Evolutionary conservation across 495 filamentous ascomycete species (phyloP).

Genomic region (Tricharina praecox): DNA sequence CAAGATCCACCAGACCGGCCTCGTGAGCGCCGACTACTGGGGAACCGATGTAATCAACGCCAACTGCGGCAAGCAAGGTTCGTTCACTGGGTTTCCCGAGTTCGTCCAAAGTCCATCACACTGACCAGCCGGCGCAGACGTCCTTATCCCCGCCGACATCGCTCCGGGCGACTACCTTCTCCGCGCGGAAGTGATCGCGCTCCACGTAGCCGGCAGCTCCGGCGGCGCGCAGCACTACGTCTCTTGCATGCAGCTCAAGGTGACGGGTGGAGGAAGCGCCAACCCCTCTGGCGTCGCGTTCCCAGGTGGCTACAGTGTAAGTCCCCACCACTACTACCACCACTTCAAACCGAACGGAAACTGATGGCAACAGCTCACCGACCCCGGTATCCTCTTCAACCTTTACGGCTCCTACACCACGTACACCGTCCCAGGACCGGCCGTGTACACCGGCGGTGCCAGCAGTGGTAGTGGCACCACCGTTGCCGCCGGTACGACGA

Average conservation of each 20-base stretch:
- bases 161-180: conserved; percentile 37
- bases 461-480: background rate
- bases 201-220: conserved; percentile 30
- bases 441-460: conserved; percentile 32
- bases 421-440: conserved; percentile 41
- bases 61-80: conserved; percentile 34
- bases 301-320: conserved; percentile 32
- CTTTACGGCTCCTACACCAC: conserved; percentile 26
- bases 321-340: background rate
- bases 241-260: conserved; percentile 33
- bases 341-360: conserved; percentile 11
- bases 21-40: conserved; percentile 29
- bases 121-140: conserved; percentile 6
- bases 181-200: conserved; percentile 37
- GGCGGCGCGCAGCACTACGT: conserved; percentile 35
- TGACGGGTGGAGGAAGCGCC: conserved; percentile 21
- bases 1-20: conserved; percentile 35
- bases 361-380: conserved; percentile 37
- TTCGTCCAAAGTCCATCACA: background rate
- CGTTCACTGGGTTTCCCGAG: background rate
- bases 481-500: background rate
- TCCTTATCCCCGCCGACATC: conserved; percentile 34
- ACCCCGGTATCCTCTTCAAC: conserved; percentile 34
- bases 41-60: conserved; percentile 32
- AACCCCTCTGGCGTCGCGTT: conserved; percentile 29